Evolutionary conservation across 805 yeast genomes (phyloP).

Genomic region (Clavispora asparagi): DNA sequence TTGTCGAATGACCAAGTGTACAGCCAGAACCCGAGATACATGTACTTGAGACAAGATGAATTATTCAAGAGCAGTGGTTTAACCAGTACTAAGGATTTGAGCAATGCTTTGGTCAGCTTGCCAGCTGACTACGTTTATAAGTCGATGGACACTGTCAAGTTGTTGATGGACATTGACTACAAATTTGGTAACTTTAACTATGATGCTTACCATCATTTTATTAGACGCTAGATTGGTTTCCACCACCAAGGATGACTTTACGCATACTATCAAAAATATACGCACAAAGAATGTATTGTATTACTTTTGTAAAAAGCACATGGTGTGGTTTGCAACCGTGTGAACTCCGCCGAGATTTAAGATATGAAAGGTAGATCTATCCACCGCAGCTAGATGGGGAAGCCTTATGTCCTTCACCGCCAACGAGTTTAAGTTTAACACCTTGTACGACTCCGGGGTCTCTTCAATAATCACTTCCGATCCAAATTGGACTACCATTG

Average conservation of each 20-base stretch:
- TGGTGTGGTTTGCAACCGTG: neutral
- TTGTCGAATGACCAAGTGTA: constrained; percentile 38
- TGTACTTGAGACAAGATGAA: constrained; percentile 31
- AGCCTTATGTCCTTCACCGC: neutral
- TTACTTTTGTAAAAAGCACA: neutral
- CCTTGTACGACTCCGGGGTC: neutral
- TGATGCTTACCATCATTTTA: constrained; percentile 39
- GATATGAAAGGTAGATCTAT: neutral
- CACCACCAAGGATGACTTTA: constrained; percentile 2
- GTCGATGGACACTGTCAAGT: constrained; percentile 55
- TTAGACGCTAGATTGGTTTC: constrained; percentile 13
- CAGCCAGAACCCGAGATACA: constrained; percentile 30
- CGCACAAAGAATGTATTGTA: constrained; percentile 1
- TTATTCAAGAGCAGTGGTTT: constrained; percentile 30
- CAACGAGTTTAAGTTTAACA: neutral
- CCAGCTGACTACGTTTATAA: constrained; percentile 48
- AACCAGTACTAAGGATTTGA: constrained; percentile 21
- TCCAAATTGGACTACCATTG: constrained; percentile 5
- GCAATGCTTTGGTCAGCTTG: constrained; percentile 37
- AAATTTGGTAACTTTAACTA: constrained; percentile 54
- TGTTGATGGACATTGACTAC: constrained; percentile 58
- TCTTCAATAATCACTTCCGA: neutral
- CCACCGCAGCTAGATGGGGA: neutral
- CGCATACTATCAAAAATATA: constrained; percentile 2
- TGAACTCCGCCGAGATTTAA: neutral